Base-by-base conservation (phyloP, 345 rosid species). In the Cardiospermum halicacabum region DNA sequence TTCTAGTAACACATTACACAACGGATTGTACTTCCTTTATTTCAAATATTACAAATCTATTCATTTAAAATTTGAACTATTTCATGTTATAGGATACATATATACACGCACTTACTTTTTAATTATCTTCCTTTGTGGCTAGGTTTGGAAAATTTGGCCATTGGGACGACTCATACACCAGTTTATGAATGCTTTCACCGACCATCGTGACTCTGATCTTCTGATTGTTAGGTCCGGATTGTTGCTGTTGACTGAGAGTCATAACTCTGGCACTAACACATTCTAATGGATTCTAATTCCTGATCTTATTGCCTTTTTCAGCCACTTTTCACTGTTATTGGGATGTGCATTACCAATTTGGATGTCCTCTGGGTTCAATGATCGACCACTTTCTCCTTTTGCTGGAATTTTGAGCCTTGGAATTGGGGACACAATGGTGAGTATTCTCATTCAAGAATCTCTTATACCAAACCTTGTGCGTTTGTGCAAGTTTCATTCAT, bases 331-430 rank as follows among this genome's bases (percentile, higher is more conserved):
- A 11, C 88, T 94, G 19, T 76, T 94, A 67, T 56, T 94, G 86
- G 99, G 99, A 55, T 94, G 97, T 70, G 91, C 97, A 19, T 89
- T 94, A 75, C 99, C 99, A 39, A 91, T 91, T 39, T 94, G 99
- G 99, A 83, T 94, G 92, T 94, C 97, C 63, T 87, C 86, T 26
- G 96, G 89, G 53, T 87, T 84, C 82, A 94, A 84, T 54, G 99
- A 94, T 80, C 83, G 97, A 51, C 95, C 99, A 21, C 91, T 91
- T 70, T 82, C 91, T 39, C 92, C 97, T 45, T 94, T 91, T 79
- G 89, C 99, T 64, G 99, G 99, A 75, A 85, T 94, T 72, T 82
- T 94, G 77, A 94, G 99, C 87, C 93, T 94, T 12, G 97, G 97
- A 45, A 94, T 94, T 64, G 99, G 96, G 66, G 99, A 94, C 80